Percentiles rank a stretch among this genome's conserved stretches.
These are phyloP conservation scores for Pyrus communis DNA, from an alignment of 306 rosid genomes.

Conservation along the genomic window DNA sequence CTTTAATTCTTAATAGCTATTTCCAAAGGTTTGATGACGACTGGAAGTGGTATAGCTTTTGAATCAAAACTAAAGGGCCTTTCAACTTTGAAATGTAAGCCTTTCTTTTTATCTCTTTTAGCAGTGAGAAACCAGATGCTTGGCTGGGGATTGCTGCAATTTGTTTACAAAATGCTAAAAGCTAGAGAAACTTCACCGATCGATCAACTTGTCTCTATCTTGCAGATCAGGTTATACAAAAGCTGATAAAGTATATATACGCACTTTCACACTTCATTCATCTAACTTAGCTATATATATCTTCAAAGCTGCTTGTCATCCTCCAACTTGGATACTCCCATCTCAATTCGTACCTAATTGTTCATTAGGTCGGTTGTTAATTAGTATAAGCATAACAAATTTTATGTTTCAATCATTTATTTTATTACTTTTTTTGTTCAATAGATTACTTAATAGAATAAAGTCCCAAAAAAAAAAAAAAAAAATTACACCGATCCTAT, in stretches of 20 bases:
- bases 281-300: background rate
- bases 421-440: background rate
- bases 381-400: too few relatives aligned
- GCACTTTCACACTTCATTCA: background rate
- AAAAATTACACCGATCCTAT: too few relatives aligned
- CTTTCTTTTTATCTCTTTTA: conserved; percentile 12
- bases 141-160: background rate
- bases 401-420: background rate
- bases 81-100: background rate
- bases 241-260: background rate
- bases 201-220: conserved; percentile 1
- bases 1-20: background rate
- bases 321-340: background rate
- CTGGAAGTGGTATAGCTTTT: background rate
- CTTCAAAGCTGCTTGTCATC: background rate
- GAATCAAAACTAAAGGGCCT: background rate
- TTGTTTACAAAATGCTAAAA: background rate
- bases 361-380: background rate
- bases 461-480: too few relatives aligned
- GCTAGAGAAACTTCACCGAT: background rate
- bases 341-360: background rate
- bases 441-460: background rate
- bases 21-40: background rate
- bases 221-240: background rate
- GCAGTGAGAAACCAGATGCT: conserved; percentile 9